Percentiles rank a stretch among this genome's conserved stretches.
Conservation (phyloP, 2,329 filamentous ascomycete species). For the Pestalotiopsis sp. region DNA sequence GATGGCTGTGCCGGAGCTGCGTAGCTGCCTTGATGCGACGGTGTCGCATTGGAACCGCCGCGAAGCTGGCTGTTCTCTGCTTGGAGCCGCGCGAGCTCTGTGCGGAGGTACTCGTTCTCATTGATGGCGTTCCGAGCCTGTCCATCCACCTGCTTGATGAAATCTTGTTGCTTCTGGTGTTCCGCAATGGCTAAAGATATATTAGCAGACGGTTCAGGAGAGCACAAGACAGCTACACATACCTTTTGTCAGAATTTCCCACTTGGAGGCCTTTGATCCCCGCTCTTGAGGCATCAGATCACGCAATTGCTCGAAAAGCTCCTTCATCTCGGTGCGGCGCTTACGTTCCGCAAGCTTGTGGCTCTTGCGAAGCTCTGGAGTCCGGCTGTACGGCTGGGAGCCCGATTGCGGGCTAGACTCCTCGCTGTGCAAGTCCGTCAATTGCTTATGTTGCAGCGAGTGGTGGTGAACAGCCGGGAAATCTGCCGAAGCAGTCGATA, state of each 20-base stretch:
- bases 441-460: conserved; percentile 73
- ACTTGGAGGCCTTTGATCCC: conserved; percentile 85
- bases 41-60: conserved; percentile 17
- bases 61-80: conserved; percentile 53
- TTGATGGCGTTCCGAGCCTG: conserved; percentile 44
- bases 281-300: conserved; percentile 80
- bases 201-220: conserved; percentile 23
- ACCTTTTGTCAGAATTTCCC: conserved; percentile 89
- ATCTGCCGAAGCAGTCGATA: conserved; percentile 55
- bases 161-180: conserved; percentile 58
- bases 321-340: conserved; percentile 85
- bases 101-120: conserved; percentile 52
- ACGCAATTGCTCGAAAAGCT: conserved; percentile 79
- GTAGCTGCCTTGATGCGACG: conserved; percentile 21
- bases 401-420: conserved; percentile 55
- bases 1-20: conserved; percentile 29
- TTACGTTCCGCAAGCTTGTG: conserved; percentile 87
- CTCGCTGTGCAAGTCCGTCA: conserved; percentile 67
- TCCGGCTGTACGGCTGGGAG: conserved; percentile 78
- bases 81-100: conserved; percentile 50
- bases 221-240: conserved; percentile 30
- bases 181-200: conserved; percentile 58
- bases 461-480: conserved; percentile 72
- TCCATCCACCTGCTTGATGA: conserved; percentile 48
- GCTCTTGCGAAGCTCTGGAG: conserved; percentile 79